These are phyloP conservation scores for Austropuccinia psidii DNA, from an alignment of 1,284 basidiomycete genomes.

Conservation along the genomic window DNA sequence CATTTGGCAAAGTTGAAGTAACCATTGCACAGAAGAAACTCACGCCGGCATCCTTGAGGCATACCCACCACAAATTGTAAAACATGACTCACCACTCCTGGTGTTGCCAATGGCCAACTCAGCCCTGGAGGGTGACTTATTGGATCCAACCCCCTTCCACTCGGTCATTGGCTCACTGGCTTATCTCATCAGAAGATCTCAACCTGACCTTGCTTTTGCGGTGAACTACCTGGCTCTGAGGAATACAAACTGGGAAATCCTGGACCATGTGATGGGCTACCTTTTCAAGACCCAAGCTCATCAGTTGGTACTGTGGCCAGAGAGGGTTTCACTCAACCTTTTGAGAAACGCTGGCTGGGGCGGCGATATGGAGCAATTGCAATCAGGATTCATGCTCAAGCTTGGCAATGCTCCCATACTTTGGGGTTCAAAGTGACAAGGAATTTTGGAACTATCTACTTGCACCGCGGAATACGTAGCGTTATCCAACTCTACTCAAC, in stretches of 20 bases:
- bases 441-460: neutral
- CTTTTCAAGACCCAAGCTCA: neutral
- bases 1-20: too few species aligned
- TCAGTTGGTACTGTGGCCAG: neutral
- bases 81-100: too few species aligned
- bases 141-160: too few species aligned
- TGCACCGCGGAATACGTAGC: neutral
- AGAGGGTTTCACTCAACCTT: neutral
- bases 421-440: slow-evolving; percentile 1
- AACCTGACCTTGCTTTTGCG: neutral
- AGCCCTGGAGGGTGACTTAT: too few species aligned
- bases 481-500: neutral
- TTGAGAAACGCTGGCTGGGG: slow-evolving; percentile 1
- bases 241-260: neutral
- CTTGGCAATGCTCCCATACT: too few species aligned
- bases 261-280: neutral
- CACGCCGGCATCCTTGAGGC: too few species aligned
- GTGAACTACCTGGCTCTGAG: slow-evolving; percentile 4
- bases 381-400: neutral
- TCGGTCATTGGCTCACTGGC: too few species aligned
- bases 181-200: too few species aligned
- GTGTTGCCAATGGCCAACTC: too few species aligned
- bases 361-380: neutral
- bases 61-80: too few species aligned
- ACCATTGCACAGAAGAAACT: too few species aligned